Base-by-base conservation (phyloP, 1,139 yeast species). In the Taphrina betulina region DNA sequence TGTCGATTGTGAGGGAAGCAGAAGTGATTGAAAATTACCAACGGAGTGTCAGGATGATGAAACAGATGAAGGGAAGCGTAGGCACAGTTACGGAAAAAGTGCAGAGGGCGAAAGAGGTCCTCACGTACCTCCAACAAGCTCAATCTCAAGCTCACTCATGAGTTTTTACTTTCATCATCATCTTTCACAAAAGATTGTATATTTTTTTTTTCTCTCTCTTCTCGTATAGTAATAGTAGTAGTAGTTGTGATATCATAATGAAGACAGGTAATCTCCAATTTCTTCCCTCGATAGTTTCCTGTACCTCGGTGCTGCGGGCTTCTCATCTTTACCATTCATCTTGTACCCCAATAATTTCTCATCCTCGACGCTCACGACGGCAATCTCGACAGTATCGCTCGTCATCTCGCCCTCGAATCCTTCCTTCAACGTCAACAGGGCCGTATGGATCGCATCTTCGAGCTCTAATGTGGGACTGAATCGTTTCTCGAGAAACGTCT, bases 381-480 rank as follows among this genome's bases (percentile, higher is more conserved):
- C 87, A 62, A 94, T 86, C 71, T 94, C 98, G 64, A 94, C 92
- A 58, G 95, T 90, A 63, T 89, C 94, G 46, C 97, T 97, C 61
- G 86, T 88, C 80, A 94, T 86, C 68, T 94, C 99, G 58, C 98
- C 98, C 71, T 94, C 99, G 54, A 94, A 94, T 22, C 95, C 83
- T 71, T 94, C 99, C 71, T 94, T 94, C 69, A 94, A 77, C 2
- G 98, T 94, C 65, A 94, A 75, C 55, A 94, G 76, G 0, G 98
- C 96, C 66, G 92, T 94, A 70, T 94, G 98, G 63, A 94, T 88
- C 54, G 97, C 99, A 70, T 94, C 99, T 73, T 94, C 98, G 61
- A 94, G 77, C 73, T 94, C 98, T 68, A 94, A 76, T 69, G 92
- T 95, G 63, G 89, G 95, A 68, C 89, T 90, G 96, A 97, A 94